Evolutionary conservation across 768 basidiomycete species (phyloP).

Genomic region (Macrolepiota albuminosa): DNA sequence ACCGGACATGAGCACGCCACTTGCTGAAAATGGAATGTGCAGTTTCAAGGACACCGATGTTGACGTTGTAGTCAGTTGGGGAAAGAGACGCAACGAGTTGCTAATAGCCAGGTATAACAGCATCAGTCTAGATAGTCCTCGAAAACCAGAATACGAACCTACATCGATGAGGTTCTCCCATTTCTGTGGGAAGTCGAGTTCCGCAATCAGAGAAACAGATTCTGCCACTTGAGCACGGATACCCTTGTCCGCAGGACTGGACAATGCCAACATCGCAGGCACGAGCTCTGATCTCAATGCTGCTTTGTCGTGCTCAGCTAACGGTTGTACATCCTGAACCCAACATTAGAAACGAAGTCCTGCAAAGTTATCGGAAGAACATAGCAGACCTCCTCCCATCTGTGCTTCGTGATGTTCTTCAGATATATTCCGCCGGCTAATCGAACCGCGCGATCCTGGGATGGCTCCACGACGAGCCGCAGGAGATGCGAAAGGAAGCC

Average conservation of each 20-base stretch:
- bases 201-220: constrained; percentile 87
- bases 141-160: constrained; percentile 22
- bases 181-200: constrained; percentile 82
- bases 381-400: constrained; percentile 80
- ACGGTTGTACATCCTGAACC: constrained; percentile 64
- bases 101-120: constrained; percentile 32
- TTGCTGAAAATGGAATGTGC: constrained; percentile 94
- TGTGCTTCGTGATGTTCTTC: constrained; percentile 83
- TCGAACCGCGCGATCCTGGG: constrained; percentile 64
- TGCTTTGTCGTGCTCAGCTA: constrained; percentile 67
- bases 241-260: constrained; percentile 63
- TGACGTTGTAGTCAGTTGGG: constrained; percentile 73
- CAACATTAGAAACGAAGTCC: background rate
- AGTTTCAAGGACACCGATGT: constrained; percentile 87
- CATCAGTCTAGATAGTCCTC: constrained; percentile 1
- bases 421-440: constrained; percentile 87
- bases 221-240: constrained; percentile 88
- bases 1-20: constrained; percentile 89
- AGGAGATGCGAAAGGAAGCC: constrained; percentile 82
- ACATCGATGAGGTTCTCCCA: constrained; percentile 93
- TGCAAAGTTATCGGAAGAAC: background rate
- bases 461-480: constrained; percentile 66
- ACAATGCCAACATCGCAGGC: constrained; percentile 86
- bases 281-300: constrained; percentile 74
- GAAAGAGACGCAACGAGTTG: constrained; percentile 88